Evolutionary conservation across 2,329 filamentous ascomycete genomes (phyloP).

Genomic region (Colletotrichum viniferum): DNA sequence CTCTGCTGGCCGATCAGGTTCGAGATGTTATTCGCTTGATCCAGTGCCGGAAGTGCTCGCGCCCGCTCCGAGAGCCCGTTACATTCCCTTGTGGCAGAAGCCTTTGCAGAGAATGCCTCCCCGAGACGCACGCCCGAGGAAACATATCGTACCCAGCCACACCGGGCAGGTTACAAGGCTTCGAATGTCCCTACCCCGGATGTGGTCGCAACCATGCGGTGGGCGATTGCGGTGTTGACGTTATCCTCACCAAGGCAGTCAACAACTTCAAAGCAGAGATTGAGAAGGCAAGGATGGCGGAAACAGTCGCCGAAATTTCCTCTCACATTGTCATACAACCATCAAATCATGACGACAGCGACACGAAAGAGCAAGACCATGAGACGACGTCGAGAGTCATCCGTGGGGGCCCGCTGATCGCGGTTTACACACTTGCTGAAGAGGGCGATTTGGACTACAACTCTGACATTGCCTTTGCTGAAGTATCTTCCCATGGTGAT

Average conservation of each 20-base stretch:
- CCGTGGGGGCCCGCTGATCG: slow-evolving; percentile 63
- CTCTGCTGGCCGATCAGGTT: slow-evolving; percentile 49
- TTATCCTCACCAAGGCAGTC: slow-evolving; percentile 75
- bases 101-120: slow-evolving; percentile 77
- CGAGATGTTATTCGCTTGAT: slow-evolving; percentile 73
- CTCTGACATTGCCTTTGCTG: slow-evolving; percentile 57
- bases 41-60: slow-evolving; percentile 78
- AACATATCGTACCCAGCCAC: slow-evolving; percentile 80
- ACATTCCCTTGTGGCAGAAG: slow-evolving; percentile 83
- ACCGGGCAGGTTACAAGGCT: slow-evolving; percentile 69
- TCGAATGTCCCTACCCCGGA: slow-evolving; percentile 72
- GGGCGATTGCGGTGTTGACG: slow-evolving; percentile 78
- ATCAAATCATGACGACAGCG: slow-evolving; percentile 14
- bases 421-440: slow-evolving; percentile 70
- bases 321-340: slow-evolving; percentile 36
- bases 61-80: slow-evolving; percentile 69
- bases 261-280: slow-evolving; percentile 63
- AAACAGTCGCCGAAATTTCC: slow-evolving; percentile 39
- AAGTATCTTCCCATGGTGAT: slow-evolving; percentile 26
- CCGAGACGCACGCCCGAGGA: slow-evolving; percentile 64
- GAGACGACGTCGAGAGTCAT: slow-evolving; percentile 40
- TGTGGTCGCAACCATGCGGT: slow-evolving; percentile 76
- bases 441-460: slow-evolving; percentile 62
- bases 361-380: slow-evolving; percentile 42
- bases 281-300: slow-evolving; percentile 35